phyloP scores from a whole-genome alignment of 2,329 filamentous ascomycete species.

The Claviceps cyperi region DNA sequence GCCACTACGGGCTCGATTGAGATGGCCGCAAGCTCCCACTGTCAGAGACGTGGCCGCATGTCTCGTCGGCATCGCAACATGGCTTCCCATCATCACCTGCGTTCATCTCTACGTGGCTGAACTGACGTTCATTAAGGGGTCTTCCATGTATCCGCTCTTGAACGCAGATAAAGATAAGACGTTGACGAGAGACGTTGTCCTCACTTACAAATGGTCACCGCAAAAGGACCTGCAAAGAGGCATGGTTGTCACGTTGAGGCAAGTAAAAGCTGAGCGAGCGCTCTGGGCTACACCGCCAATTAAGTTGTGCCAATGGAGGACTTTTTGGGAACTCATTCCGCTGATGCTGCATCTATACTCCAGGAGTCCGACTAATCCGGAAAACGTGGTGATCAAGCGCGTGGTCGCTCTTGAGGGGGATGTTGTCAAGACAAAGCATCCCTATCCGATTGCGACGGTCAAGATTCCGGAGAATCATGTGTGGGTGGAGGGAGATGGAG shows the following conservation, averaged over 20 bases:
- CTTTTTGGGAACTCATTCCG: not conserved
- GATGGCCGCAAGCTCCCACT: slow-evolving; percentile 11
- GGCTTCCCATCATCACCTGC: slow-evolving; percentile 47
- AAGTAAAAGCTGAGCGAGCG: slow-evolving; percentile 2
- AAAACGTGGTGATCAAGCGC: slow-evolving; percentile 62
- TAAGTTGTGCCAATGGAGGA: too few relatives aligned
- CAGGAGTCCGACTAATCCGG: slow-evolving; percentile 58
- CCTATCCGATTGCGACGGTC: slow-evolving; percentile 40
- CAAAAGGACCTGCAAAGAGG: slow-evolving; percentile 48
- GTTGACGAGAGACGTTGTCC: slow-evolving; percentile 37
- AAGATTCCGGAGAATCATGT: slow-evolving; percentile 71
- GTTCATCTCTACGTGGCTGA: slow-evolving; percentile 48
- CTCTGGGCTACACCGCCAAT: too few relatives aligned
- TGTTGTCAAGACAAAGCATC: slow-evolving; percentile 48
- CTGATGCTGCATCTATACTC: not conserved
- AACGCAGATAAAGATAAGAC: slow-evolving; percentile 51
- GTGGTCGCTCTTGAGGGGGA: slow-evolving; percentile 74
- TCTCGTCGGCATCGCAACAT: slow-evolving; percentile 40
- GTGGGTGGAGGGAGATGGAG: slow-evolving; percentile 89
- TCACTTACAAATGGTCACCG: slow-evolving; percentile 45
- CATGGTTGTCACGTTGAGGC: slow-evolving; percentile 63
- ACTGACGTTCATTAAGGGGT: slow-evolving; percentile 40
- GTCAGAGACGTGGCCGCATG: slow-evolving; percentile 25
- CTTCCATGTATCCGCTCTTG: slow-evolving; percentile 66
- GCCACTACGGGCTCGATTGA: slow-evolving; percentile 21